Evolutionary conservation across 2,329 filamentous ascomycete genomes (phyloP).

Genomic region (Fusarium citri): DNA sequence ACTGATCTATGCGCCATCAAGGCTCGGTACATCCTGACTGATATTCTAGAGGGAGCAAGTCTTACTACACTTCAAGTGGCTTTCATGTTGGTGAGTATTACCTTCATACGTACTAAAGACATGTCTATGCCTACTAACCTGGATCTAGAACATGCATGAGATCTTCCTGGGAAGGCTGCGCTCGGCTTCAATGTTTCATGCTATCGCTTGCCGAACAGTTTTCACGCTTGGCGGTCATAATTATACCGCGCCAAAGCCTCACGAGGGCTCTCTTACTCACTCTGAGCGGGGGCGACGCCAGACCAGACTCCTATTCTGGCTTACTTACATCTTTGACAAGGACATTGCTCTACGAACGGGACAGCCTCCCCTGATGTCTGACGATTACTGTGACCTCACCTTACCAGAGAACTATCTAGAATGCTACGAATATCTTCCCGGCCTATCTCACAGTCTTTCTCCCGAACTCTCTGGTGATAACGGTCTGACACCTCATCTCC

Average conservation of each 20-base stretch:
- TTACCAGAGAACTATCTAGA: constrained; percentile 43
- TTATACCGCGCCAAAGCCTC: constrained; percentile 23
- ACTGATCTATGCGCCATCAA: constrained; percentile 55
- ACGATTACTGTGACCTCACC: constrained; percentile 49
- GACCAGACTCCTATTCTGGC: constrained; percentile 62
- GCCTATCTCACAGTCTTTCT: not conserved
- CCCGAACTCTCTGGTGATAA: not conserved
- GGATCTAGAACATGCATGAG: constrained; percentile 54
- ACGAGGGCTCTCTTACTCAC: constrained; percentile 20
- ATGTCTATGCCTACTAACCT: constrained; percentile 22
- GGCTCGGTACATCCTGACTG: constrained; percentile 56
- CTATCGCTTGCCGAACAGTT: constrained; percentile 59
- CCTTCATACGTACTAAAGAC: accelerated
- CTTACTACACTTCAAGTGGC: constrained; percentile 59
- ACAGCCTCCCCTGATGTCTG: constrained; percentile 63
- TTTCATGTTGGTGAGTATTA: constrained; percentile 59
- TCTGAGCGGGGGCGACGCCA: constrained; percentile 49
- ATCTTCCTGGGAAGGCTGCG: constrained; percentile 60
- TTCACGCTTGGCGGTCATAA: constrained; percentile 62
- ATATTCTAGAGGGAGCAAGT: constrained; percentile 57
- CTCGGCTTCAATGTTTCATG: constrained; percentile 56
- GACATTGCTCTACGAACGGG: constrained; percentile 66
- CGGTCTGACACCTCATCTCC: constrained; percentile 51
- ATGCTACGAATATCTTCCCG: constrained; percentile 32
- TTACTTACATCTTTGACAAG: constrained; percentile 66